phyloP scores from a whole-genome alignment of 2,329 filamentous ascomycete genomes.

The Colletotrichum horii region DNA sequence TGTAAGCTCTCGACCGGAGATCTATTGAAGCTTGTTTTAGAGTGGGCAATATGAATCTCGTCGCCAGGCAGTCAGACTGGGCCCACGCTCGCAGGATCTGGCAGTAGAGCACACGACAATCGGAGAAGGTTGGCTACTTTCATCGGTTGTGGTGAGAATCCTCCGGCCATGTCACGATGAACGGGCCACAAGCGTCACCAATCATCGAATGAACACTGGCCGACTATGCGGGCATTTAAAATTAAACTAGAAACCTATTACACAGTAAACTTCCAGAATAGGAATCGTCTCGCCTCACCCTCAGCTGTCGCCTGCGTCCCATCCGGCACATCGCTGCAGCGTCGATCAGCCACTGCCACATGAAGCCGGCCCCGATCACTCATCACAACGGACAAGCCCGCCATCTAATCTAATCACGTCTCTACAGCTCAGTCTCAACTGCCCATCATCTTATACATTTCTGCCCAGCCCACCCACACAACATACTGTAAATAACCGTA shows the following conservation, averaged over 20 bases:
- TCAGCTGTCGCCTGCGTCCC: neutral
- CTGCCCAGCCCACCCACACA: neutral
- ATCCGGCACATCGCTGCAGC: conserved; percentile 1
- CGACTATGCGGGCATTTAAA: neutral
- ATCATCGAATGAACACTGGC: neutral
- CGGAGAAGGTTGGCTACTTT: neutral
- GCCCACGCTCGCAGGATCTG: neutral
- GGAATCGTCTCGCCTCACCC: neutral
- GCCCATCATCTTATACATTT: neutral
- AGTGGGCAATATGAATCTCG: neutral
- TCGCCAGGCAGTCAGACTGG: neutral
- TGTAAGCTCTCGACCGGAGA: neutral
- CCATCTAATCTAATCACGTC: neutral
- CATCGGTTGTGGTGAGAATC: neutral
- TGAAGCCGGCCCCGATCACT: neutral
- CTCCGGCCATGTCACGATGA: neutral
- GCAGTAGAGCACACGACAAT: neutral
- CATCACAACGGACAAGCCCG: neutral
- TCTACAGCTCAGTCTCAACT: neutral
- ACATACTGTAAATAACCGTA: neutral
- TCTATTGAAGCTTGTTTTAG: neutral
- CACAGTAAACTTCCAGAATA: neutral
- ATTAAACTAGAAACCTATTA: neutral
- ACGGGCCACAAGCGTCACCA: neutral
- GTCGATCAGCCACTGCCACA: neutral